A percentile compares a stretch with the other conserved stretches of the same genome.
Conservation (phyloP, 2,329 filamentous ascomycete genomes). For the Rhinocladiella similis region DNA sequence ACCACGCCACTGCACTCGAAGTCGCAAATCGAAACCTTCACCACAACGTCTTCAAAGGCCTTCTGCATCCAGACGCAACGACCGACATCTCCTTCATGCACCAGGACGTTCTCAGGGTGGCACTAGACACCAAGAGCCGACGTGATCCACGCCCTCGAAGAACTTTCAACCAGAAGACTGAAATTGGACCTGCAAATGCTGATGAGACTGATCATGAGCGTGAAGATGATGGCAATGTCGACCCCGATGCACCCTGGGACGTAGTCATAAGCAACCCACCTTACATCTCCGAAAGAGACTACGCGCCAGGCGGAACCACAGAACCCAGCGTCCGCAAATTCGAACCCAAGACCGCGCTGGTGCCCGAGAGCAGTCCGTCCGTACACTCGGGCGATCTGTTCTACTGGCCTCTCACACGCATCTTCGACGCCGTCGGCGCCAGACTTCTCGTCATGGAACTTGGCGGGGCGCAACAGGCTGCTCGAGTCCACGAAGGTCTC, state of each 20-base stretch:
- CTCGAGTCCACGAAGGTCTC: slow-evolving; percentile 54
- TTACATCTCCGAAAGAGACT: slow-evolving; percentile 72
- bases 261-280: slow-evolving; percentile 87
- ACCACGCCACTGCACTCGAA: slow-evolving; percentile 64
- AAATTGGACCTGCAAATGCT: not conserved
- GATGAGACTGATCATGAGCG: too few species aligned
- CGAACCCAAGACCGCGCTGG: slow-evolving; percentile 79
- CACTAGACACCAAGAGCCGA: not conserved
- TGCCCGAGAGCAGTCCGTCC: slow-evolving; percentile 43
- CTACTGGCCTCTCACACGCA: slow-evolving; percentile 64
- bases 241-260: slow-evolving; percentile 44
- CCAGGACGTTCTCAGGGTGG: slow-evolving; percentile 43
- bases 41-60: slow-evolving; percentile 46
- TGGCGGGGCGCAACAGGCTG: slow-evolving; percentile 67
- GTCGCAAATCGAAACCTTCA: slow-evolving; percentile 66
- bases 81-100: slow-evolving; percentile 47
- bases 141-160: not conserved
- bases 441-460: slow-evolving; percentile 68
- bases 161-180: not conserved
- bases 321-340: slow-evolving; percentile 72
- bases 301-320: slow-evolving; percentile 58
- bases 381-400: slow-evolving; percentile 55
- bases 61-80: slow-evolving; percentile 31
- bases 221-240: too few species aligned
- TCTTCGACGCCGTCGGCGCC: slow-evolving; percentile 53